Conservation (phyloP, 768 basidiomycete genomes). For the Pulveroboletus sp. region DNA sequence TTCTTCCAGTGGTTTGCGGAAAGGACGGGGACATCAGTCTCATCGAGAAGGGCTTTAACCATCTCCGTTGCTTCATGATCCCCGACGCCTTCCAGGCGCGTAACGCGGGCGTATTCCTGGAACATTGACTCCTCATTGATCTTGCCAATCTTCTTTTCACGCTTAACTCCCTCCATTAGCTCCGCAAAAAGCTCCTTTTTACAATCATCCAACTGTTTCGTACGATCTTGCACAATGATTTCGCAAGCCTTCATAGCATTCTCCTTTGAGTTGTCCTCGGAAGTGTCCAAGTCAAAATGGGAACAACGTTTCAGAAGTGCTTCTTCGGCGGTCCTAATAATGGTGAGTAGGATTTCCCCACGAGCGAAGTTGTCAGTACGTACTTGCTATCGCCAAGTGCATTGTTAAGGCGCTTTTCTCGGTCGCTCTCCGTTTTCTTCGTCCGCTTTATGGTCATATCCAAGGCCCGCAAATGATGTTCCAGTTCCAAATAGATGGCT, state of each 20-base stretch:
- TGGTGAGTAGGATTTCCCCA: background rate
- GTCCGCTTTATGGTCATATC: constrained; percentile 77
- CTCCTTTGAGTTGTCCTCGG: constrained; percentile 44
- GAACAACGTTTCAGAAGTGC: constrained; percentile 94
- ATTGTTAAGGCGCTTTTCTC: constrained; percentile 83
- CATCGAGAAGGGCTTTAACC: constrained; percentile 55
- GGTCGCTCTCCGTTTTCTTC: constrained; percentile 71
- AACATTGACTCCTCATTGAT: constrained; percentile 73
- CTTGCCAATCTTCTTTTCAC: constrained; percentile 67
- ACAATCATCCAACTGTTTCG: constrained; percentile 76
- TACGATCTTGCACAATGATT: constrained; percentile 81
- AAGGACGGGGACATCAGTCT: constrained; percentile 50
- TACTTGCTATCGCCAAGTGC: constrained; percentile 89
- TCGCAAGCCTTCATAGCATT: constrained; percentile 93
- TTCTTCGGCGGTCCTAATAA: constrained; percentile 77
- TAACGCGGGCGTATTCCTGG: constrained; percentile 71
- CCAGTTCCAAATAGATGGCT: constrained; percentile 91
- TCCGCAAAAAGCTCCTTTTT: constrained; percentile 66
- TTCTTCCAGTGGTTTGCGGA: constrained; percentile 35
- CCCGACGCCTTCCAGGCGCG: constrained; percentile 61
- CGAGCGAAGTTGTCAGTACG: constrained; percentile 4
- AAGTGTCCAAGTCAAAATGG: constrained; percentile 85
- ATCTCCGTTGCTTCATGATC: constrained; percentile 74
- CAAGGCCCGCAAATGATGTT: constrained; percentile 86
- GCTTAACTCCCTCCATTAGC: constrained; percentile 61